These are phyloP conservation scores for Aureobasidium lini DNA, from an alignment of 2,329 filamentous ascomycete genomes.

Conservation along the genomic window DNA sequence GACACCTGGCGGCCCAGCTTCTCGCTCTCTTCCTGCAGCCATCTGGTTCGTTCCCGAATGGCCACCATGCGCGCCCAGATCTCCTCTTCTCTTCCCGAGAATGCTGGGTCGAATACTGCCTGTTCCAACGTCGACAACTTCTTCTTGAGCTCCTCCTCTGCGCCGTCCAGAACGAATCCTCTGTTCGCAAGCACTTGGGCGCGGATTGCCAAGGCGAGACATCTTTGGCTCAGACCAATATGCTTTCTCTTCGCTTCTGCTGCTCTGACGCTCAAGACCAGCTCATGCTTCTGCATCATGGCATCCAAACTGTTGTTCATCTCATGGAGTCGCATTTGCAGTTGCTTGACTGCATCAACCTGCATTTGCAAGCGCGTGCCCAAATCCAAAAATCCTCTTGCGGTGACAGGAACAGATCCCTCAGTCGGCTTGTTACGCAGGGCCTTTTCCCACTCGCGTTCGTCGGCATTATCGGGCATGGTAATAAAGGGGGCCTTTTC, in stretches of 20 bases:
- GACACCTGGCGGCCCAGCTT: conserved; percentile 48
- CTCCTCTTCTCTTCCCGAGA: conserved; percentile 71
- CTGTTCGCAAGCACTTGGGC: conserved; percentile 75
- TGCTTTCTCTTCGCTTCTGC: conserved; percentile 67
- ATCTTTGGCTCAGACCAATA: conserved; percentile 63
- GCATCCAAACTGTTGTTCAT: conserved; percentile 68
- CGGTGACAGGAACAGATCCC: conserved; percentile 69
- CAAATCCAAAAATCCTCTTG: conserved; percentile 64
- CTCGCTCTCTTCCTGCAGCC: conserved; percentile 66
- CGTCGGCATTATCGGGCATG: conserved; percentile 62
- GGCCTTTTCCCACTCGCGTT: conserved; percentile 76
- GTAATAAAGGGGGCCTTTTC: conserved; percentile 69
- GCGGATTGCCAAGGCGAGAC: conserved; percentile 66
- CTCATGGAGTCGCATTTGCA: conserved; percentile 67
- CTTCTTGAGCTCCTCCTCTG: conserved; percentile 70
- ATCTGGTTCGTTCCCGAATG: conserved; percentile 63
- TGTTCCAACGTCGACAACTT: conserved; percentile 64
- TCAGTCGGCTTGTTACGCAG: conserved; percentile 70
- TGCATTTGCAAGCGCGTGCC: conserved; percentile 67
- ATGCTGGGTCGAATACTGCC: conserved; percentile 63
- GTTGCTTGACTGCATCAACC: conserved; percentile 58
- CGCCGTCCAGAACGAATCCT: conserved; percentile 70
- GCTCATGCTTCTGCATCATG: conserved; percentile 68
- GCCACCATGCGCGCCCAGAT: conserved; percentile 77
- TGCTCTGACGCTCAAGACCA: conserved; percentile 66